Conservation (phyloP, 2,329 filamentous ascomycete genomes). For the Microdochium bolleyi region DNA sequence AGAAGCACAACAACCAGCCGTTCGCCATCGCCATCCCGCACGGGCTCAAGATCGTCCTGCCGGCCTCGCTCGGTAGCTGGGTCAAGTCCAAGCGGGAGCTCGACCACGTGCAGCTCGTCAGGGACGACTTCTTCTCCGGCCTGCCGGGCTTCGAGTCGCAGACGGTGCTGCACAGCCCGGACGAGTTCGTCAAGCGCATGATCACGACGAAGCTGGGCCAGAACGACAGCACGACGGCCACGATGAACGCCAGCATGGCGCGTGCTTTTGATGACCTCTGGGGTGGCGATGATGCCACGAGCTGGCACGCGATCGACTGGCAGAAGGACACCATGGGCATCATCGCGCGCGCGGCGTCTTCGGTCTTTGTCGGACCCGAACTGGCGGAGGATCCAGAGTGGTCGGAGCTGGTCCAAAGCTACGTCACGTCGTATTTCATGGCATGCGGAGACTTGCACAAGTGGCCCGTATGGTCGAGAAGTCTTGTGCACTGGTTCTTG, state of each 20-base stretch:
- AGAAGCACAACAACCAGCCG: background rate
- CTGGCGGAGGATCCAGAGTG: background rate
- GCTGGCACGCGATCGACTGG: background rate
- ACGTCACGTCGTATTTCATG: background rate
- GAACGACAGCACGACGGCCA: background rate
- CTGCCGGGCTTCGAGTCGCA: background rate
- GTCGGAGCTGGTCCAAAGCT: background rate
- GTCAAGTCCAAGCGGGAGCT: background rate
- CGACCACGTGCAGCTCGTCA: background rate
- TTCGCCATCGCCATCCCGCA: background rate
- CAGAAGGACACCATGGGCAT: background rate
- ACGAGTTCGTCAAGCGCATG: background rate
- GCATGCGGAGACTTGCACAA: background rate
- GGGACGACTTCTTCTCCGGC: background rate
- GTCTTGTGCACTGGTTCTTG: background rate
- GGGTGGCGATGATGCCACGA: background rate
- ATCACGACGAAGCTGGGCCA: background rate
- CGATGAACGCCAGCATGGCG: background rate
- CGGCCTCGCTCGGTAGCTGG: background rate
- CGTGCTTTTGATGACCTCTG: background rate
- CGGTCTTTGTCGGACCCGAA: conserved; percentile 1
- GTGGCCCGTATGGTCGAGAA: background rate
- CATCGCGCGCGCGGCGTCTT: background rate
- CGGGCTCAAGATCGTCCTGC: background rate
- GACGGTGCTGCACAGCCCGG: background rate